Conservation (phyloP, 2,329 filamentous ascomycete genomes). For the Pseudogymnoascus sp. region DNA sequence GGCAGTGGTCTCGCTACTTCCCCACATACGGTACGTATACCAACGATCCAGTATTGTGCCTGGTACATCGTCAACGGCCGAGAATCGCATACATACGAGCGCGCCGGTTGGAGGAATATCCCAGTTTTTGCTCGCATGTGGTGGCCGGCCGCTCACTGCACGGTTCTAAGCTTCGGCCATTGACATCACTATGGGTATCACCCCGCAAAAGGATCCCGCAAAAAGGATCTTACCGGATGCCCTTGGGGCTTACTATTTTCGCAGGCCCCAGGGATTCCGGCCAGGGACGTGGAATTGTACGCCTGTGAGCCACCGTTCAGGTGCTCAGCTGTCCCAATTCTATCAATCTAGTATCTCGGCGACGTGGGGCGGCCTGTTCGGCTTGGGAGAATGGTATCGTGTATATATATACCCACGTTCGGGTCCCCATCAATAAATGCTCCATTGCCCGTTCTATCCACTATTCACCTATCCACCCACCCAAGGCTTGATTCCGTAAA, state of each 20-base stretch:
- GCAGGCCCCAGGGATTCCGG: background rate
- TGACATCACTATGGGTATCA: background rate
- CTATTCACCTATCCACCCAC: background rate
- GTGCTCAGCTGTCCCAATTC: background rate
- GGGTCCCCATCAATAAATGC: background rate
- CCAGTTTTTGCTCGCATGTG: background rate
- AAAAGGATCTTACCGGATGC: background rate
- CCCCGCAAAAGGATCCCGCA: background rate
- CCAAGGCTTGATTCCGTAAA: background rate
- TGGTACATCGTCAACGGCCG: background rate
- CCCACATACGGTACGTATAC: constrained; percentile 1
- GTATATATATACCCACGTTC: constrained; percentile 1
- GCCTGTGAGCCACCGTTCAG: background rate
- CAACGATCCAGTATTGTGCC: background rate
- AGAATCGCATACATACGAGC: background rate
- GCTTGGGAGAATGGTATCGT: background rate
- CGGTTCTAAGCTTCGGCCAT: background rate
- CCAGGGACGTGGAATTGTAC: background rate
- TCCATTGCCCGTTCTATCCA: background rate
- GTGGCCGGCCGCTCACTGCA: background rate
- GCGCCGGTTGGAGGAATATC: background rate
- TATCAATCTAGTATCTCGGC: background rate
- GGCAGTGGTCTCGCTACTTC: background rate
- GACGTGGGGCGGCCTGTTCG: background rate
- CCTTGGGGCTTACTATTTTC: background rate